A percentile compares a stretch with the other conserved stretches of the same genome.
These are phyloP conservation scores for Candida rishiriensis DNA, from an alignment of 805 yeast species.

Conservation along the genomic window DNA sequence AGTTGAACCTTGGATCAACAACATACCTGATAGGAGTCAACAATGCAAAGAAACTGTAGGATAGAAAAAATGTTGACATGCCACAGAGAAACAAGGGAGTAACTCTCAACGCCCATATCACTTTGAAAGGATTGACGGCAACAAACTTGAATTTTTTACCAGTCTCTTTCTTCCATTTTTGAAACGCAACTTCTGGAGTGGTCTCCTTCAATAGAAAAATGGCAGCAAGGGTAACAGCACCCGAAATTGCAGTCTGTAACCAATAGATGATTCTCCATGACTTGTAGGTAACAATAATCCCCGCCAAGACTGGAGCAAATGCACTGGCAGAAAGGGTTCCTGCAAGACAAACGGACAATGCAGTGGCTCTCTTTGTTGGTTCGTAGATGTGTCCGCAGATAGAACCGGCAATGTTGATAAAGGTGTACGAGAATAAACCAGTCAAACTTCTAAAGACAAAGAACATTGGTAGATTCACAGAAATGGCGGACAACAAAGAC, in stretches of 20 bases:
- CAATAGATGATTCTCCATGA: slow-evolving; percentile 49
- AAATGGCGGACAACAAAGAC: slow-evolving; percentile 31
- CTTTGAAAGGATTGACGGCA: slow-evolving; percentile 39
- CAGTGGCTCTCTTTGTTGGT: slow-evolving; percentile 44
- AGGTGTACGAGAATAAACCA: slow-evolving; percentile 49
- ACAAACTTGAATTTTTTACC: slow-evolving; percentile 35
- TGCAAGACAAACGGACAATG: slow-evolving; percentile 40
- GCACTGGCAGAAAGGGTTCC: slow-evolving; percentile 51
- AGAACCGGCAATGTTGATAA: slow-evolving; percentile 46
- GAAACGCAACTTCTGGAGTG: slow-evolving; percentile 25
- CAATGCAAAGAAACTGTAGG: slow-evolving; percentile 44
- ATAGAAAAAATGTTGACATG: slow-evolving; percentile 32
- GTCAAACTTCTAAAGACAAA: slow-evolving; percentile 42
- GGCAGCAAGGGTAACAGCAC: slow-evolving; percentile 28
- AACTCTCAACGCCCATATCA: slow-evolving; percentile 35
- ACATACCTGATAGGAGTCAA: slow-evolving; percentile 51
- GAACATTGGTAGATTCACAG: slow-evolving; percentile 48
- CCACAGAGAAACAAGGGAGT: slow-evolving; percentile 41
- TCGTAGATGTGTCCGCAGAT: slow-evolving; percentile 43
- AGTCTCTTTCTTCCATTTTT: slow-evolving; percentile 22
- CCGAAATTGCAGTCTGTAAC: slow-evolving; percentile 41
- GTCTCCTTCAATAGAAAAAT: slow-evolving; percentile 44
- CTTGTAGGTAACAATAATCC: slow-evolving; percentile 43
- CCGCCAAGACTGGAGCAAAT: slow-evolving; percentile 47
- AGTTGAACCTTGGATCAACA: slow-evolving; percentile 47